Evolutionary conservation across 441 rosid genomes (phyloP).

Genomic region (Populus hybrid): DNA sequence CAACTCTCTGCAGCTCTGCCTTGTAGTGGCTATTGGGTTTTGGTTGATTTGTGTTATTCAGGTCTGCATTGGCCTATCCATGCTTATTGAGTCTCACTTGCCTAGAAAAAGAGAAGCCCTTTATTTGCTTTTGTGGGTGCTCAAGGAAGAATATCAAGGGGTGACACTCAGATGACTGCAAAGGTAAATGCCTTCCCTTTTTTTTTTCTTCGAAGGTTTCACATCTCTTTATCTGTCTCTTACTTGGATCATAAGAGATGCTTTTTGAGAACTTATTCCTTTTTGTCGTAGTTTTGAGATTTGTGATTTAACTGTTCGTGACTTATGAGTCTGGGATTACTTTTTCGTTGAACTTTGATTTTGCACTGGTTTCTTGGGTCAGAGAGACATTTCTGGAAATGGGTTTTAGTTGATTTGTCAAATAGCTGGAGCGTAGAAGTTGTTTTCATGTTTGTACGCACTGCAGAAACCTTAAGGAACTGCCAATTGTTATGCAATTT

Average conservation of each 20-base stretch:
- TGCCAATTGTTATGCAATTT: conserved; percentile 1
- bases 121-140: conserved; percentile 37
- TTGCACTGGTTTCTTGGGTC: background rate
- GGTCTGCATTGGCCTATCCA: conserved; percentile 38
- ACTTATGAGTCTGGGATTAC: conserved; percentile 1
- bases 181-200: conserved; percentile 40
- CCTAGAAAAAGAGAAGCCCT: conserved; percentile 28
- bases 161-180: conserved; percentile 28
- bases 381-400: background rate
- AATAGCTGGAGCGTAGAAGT: background rate
- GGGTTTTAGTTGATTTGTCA: conserved; percentile 18
- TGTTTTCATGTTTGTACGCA: background rate
- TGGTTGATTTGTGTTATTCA: conserved; percentile 30
- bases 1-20: conserved; percentile 23
- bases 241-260: conserved; percentile 74
- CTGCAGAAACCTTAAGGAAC: conserved; percentile 5
- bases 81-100: conserved; percentile 42
- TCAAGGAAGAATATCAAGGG: conserved; percentile 51
- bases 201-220: conserved; percentile 1
- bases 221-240: conserved; percentile 29
- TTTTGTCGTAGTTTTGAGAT: conserved; percentile 8
- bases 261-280: conserved; percentile 25
- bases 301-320: conserved; percentile 13
- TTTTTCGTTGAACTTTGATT: conserved; percentile 5
- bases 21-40: conserved; percentile 24